Percentiles rank a stretch among this genome's conserved stretches.
phyloP scores from a whole-genome alignment of 495 filamentous ascomycete genomes.

The Mytilinidion resinicola region DNA sequence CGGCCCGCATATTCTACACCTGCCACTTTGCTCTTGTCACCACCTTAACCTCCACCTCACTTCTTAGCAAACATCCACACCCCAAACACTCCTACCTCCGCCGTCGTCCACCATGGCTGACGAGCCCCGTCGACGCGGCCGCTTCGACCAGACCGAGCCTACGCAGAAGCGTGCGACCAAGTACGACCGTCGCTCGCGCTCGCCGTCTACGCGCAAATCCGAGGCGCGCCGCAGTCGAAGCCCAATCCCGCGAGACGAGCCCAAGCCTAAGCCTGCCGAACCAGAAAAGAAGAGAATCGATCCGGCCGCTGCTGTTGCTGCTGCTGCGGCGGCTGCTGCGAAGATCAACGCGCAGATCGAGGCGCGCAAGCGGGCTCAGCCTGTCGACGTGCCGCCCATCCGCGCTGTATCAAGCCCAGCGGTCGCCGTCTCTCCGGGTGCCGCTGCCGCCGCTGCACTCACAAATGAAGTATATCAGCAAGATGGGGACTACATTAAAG shows the following conservation, averaged over 20 bases:
- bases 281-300: constrained; percentile 42
- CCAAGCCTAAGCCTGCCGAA: constrained; percentile 48
- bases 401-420: constrained; percentile 54
- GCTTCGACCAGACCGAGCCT: constrained; percentile 83
- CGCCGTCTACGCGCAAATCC: constrained; percentile 59
- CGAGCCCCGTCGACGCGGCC: constrained; percentile 77
- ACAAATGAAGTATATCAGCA: constrained; percentile 87
- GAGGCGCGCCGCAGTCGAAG: constrained; percentile 70
- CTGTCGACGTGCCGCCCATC: constrained; percentile 89
- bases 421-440: constrained; percentile 42
- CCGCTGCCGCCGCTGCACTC: constrained; percentile 48
- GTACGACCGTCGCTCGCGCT: constrained; percentile 83
- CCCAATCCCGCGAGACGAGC: constrained; percentile 55
- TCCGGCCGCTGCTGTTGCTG: constrained; percentile 68
- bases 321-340: constrained; percentile 86
- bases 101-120: constrained; percentile 60
- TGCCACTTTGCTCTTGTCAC: neutral
- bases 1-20: constrained; percentile 28
- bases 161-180: constrained; percentile 60
- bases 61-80: neutral
- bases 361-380: constrained; percentile 87
- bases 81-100: constrained; percentile 10
- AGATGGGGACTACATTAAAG: constrained; percentile 94
- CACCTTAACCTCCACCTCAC: constrained; percentile 20
- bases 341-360: constrained; percentile 90